Evolutionary conservation across 148 eudicot genomes (phyloP), one percentile per base, ranked within the genome.

Genomic region (Vaccinium macrocarpon): DNA sequence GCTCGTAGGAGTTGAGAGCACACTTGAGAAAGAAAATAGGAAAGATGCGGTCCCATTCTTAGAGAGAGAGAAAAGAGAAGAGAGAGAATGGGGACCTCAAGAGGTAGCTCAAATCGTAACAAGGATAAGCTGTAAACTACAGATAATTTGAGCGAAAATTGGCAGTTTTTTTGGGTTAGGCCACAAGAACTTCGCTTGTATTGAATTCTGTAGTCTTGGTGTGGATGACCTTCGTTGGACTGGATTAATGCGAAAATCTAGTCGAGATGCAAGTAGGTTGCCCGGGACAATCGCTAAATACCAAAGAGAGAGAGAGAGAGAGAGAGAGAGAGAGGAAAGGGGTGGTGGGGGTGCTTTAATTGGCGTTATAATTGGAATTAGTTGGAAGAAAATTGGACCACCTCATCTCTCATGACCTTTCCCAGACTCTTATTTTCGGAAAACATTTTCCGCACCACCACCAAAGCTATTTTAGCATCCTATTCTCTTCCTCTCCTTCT

Each of bases 311-410:
- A 32, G 66, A 85, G 78, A 85, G 71, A 72, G 55, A 18, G 78
- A 85, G 71, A 72, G 55, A 18, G 71, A 57, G 46, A 62, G 75
- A 75, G 49, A 18, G 42, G 42, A 82, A 42, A 2, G 46, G 46
- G 75, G 78, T n/a, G 61, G 84, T 53, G 32, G 50, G 80, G 82
- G 46, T 83, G 84, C 86, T 87, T 87, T 85, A 71, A 86, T 82
- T 51, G 64, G 81, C 15, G 86, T 78, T 88, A 90, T 89, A 90
- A 88, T 92, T 92, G 87, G 88, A 93, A 90, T 90, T 93, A 88
- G 92, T 89, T 92, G 93, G 88, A 82, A 84, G 84, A 38, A 52
- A 85, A 84, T 56, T n/a, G 91, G 94, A 91, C 93, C 96, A 87
- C 94, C 82, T 84, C 86, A 81, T 88, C 88, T 89, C 87, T 89